phyloP scores from a whole-genome alignment of 257 asterid genomes.

The Rubia yunnanensis region DNA sequence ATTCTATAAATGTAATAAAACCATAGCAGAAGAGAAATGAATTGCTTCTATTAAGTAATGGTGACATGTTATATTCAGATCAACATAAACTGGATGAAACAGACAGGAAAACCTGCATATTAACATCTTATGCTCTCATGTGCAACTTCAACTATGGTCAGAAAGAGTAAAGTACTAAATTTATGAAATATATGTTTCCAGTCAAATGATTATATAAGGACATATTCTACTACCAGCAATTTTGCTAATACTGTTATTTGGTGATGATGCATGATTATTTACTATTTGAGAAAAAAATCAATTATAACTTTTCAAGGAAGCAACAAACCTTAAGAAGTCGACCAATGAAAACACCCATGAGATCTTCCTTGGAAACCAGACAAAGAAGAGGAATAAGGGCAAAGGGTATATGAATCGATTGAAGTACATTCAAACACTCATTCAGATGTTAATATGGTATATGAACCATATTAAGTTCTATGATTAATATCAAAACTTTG shows the following conservation, averaged over 20 bases:
- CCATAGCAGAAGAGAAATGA: no score
- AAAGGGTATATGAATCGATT: slow-evolving; percentile 31
- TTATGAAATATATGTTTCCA: background rate
- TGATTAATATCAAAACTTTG: no score
- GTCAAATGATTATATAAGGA: no score
- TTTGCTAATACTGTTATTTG: no score
- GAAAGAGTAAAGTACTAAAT: background rate
- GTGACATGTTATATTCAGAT: no score
- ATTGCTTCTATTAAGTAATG: no score
- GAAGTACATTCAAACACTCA: slow-evolving; percentile 31
- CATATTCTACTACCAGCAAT: no score
- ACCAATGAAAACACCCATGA: slow-evolving; percentile 32
- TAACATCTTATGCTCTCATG: background rate
- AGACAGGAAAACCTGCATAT: background rate
- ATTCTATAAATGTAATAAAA: no score
- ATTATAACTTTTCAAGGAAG: background rate
- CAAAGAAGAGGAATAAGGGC: slow-evolving; percentile 30
- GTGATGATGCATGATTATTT: no score
- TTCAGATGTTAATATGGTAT: no score
- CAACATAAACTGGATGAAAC: background rate
- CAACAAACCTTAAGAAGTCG: slow-evolving; percentile 18
- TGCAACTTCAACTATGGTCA: background rate
- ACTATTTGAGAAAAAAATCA: background rate
- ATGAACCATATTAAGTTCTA: no score
- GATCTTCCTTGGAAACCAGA: slow-evolving; percentile 24